Conservation (phyloP, 495 filamentous ascomycete species). For the Pyronema omphalodes region DNA sequence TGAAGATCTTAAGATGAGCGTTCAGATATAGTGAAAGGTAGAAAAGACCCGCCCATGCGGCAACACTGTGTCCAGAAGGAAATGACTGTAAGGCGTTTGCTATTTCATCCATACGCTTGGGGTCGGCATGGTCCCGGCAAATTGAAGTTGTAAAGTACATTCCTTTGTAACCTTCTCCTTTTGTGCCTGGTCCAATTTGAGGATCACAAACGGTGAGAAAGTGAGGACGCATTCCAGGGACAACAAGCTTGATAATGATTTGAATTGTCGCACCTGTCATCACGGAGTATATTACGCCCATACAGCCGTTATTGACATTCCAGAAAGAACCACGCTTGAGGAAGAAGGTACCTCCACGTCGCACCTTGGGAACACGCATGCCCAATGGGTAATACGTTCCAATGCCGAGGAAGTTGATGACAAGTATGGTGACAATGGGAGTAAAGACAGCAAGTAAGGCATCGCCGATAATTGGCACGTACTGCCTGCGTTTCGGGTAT, state of each 20-base stretch:
- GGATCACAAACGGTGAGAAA: slow-evolving; percentile 41
- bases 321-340: slow-evolving; percentile 27
- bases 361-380: slow-evolving; percentile 2
- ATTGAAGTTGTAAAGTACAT: slow-evolving; percentile 31
- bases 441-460: slow-evolving; percentile 37
- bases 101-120: slow-evolving; percentile 28
- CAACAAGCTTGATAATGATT: slow-evolving; percentile 38
- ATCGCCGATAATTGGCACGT: slow-evolving; percentile 41
- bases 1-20: slow-evolving; percentile 43
- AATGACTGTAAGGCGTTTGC: slow-evolving; percentile 39
- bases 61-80: slow-evolving; percentile 41
- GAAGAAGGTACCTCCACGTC: slow-evolving; percentile 11
- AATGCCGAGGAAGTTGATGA: slow-evolving; percentile 27
- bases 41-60: slow-evolving; percentile 38
- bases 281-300: slow-evolving; percentile 31
- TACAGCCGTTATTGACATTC: slow-evolving; percentile 32
- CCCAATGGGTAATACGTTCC: slow-evolving; percentile 16
- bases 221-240: slow-evolving; percentile 40
- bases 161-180: slow-evolving; percentile 25
- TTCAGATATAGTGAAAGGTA: slow-evolving; percentile 46
- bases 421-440: slow-evolving; percentile 32
- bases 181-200: slow-evolving; percentile 26
- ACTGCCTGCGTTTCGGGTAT: slow-evolving; percentile 25
- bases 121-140: slow-evolving; percentile 34
- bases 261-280: slow-evolving; percentile 38